phyloP scores from a whole-genome alignment of 441 rosid species.

The Syzygium malaccense region DNA sequence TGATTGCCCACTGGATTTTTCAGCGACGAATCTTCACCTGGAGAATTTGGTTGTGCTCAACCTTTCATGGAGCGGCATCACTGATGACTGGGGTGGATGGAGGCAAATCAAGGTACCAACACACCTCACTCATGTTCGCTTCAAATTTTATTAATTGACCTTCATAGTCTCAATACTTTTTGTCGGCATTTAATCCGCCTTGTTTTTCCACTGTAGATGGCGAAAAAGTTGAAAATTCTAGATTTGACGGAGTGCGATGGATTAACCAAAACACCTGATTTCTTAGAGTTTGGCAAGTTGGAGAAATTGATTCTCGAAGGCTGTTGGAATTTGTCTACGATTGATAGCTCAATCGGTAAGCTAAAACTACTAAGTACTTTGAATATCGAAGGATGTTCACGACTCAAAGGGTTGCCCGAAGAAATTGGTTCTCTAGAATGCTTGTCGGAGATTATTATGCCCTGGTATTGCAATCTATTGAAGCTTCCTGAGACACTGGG shows the following conservation, averaged over 20 bases:
- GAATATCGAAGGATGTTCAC: fast-evolving
- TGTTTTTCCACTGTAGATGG: background rate
- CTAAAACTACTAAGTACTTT: background rate
- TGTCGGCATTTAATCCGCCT: fast-evolving
- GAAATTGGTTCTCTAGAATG: background rate
- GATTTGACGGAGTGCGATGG: fast-evolving
- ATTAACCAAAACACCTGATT: background rate
- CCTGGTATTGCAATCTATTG: fast-evolving
- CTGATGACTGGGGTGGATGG: background rate
- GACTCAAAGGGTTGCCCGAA: background rate
- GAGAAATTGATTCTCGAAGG: background rate
- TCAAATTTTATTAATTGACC: background rate
- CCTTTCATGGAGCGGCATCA: fast-evolving
- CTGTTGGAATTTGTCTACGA: fast-evolving
- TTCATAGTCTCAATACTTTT: background rate
- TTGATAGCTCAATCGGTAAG: background rate
- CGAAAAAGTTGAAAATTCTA: background rate
- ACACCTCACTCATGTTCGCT: background rate
- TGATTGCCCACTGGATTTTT: fast-evolving
- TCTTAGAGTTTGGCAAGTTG: background rate
- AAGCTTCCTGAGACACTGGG: background rate
- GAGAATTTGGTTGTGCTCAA: background rate
- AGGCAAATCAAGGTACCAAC: background rate
- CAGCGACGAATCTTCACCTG: fast-evolving
- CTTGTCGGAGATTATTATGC: background rate